Conservation (phyloP, 2,329 filamentous ascomycete genomes). For the Sporothrix curviconia region DNA sequence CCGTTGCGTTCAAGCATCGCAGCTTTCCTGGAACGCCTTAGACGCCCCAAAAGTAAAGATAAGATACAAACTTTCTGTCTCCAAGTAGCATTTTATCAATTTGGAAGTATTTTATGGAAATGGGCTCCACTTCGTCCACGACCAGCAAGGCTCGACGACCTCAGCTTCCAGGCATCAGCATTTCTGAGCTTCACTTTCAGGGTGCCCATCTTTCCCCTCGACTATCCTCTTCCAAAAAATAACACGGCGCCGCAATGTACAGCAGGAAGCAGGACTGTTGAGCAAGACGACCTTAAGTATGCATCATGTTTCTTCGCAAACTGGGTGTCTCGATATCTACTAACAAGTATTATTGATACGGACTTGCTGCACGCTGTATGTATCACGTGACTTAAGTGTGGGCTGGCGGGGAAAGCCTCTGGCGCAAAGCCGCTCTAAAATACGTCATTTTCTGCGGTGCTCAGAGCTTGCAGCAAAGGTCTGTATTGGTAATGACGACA, state of each 20-base stretch:
- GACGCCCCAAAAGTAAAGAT: too few relatives aligned
- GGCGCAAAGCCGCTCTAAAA: not conserved
- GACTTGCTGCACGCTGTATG: not conserved
- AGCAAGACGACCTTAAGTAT: too few relatives aligned
- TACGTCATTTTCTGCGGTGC: slow-evolving; percentile 9
- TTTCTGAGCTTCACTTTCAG: not conserved
- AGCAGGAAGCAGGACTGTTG: not conserved
- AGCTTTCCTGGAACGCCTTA: too few relatives aligned
- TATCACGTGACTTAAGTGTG: not conserved
- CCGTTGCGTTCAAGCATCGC: too few relatives aligned
- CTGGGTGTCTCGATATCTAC: too few relatives aligned
- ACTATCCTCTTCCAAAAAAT: not conserved
- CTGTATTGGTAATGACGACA: not conserved
- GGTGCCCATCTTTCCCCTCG: too few relatives aligned
- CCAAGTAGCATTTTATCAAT: too few relatives aligned
- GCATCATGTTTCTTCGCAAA: too few relatives aligned
- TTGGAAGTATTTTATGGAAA: too few relatives aligned
- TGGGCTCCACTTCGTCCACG: not conserved
- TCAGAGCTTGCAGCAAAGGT: too few relatives aligned
- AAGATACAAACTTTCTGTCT: too few relatives aligned
- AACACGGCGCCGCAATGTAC: not conserved
- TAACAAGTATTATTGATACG: too few relatives aligned
- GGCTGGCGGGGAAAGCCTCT: not conserved
- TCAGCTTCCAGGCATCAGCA: slow-evolving; percentile 6
- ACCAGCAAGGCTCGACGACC: not conserved